Evolutionary conservation across 257 asterid species (phyloP).

Genomic region (Leonotis leonurus): DNA sequence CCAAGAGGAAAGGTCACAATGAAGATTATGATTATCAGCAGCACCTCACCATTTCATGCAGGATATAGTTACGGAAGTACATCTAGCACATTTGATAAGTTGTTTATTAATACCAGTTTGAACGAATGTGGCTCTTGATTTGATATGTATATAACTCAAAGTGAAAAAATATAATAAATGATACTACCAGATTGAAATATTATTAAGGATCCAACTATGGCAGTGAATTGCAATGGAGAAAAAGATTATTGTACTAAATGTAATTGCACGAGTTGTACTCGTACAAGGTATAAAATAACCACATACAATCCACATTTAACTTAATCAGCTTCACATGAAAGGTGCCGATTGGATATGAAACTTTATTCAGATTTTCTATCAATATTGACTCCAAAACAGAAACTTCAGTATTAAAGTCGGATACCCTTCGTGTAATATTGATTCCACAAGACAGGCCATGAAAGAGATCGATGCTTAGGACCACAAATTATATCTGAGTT

Average conservation of each 20-base stretch:
- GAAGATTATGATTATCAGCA: slow-evolving; percentile 5
- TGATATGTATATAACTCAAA: neutral
- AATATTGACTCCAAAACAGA: neutral
- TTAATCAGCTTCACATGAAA: neutral
- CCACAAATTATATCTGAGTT: neutral
- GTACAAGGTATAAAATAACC: neutral
- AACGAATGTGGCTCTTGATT: neutral
- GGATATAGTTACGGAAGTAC: slow-evolving; percentile 3
- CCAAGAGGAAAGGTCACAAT: slow-evolving; percentile 12
- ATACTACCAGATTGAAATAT: slow-evolving; percentile 5
- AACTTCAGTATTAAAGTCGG: neutral
- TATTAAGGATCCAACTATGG: neutral
- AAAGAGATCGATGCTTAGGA: neutral
- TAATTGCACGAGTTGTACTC: neutral
- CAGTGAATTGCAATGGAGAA: neutral
- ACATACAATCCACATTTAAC: neutral
- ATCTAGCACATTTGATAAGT: neutral
- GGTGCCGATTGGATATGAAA: neutral
- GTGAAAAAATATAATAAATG: too few species aligned
- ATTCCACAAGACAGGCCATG: neutral
- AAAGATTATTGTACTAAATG: neutral
- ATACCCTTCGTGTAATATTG: neutral
- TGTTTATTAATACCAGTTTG: neutral
- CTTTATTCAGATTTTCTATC: neutral
- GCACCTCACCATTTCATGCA: slow-evolving; percentile 20